phyloP scores from a whole-genome alignment of 2,329 filamentous ascomycete species.

The Colletotrichum sp. region DNA sequence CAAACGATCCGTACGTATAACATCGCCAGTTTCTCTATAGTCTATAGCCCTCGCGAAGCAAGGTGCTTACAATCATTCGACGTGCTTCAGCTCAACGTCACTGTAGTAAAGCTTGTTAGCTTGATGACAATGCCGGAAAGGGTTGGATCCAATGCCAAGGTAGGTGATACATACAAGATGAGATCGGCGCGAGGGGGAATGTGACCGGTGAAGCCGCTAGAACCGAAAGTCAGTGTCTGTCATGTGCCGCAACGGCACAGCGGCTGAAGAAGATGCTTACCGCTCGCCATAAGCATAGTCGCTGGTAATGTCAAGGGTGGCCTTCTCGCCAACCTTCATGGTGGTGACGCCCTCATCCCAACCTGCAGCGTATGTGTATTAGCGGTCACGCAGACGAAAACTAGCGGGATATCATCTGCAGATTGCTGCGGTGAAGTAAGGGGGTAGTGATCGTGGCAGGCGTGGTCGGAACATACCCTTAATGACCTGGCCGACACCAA shows the following conservation, averaged over 20 bases:
- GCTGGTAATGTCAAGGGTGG: constrained; percentile 79
- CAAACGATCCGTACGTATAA: not conserved
- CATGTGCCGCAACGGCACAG: not conserved
- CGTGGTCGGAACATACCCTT: constrained; percentile 62
- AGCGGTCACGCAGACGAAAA: not conserved
- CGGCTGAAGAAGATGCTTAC: constrained; percentile 44
- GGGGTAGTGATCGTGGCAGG: not conserved
- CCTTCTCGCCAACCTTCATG: constrained; percentile 93
- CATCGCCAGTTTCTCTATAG: not conserved
- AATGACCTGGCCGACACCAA: constrained; percentile 87
- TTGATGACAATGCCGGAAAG: not conserved
- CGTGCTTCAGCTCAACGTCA: constrained; percentile 71
- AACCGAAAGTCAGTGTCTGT: not conserved
- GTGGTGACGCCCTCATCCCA: constrained; percentile 85
- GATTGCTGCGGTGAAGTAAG: too few species aligned
- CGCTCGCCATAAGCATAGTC: constrained; percentile 69
- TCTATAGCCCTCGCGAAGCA: not conserved
- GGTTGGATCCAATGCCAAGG: not conserved
- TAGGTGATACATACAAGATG: constrained; percentile 71
- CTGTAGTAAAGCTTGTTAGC: constrained; percentile 39
- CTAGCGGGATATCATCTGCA: not conserved
- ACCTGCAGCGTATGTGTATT: constrained; percentile 48
- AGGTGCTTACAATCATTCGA: constrained; percentile 46
- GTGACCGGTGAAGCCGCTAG: constrained; percentile 76
- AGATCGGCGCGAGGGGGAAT: constrained; percentile 79